Percentiles rank a stretch among this genome's conserved stretches.
These are phyloP conservation scores for Amyloporia xantha DNA, from an alignment of 768 basidiomycete species.

Conservation along the genomic window DNA sequence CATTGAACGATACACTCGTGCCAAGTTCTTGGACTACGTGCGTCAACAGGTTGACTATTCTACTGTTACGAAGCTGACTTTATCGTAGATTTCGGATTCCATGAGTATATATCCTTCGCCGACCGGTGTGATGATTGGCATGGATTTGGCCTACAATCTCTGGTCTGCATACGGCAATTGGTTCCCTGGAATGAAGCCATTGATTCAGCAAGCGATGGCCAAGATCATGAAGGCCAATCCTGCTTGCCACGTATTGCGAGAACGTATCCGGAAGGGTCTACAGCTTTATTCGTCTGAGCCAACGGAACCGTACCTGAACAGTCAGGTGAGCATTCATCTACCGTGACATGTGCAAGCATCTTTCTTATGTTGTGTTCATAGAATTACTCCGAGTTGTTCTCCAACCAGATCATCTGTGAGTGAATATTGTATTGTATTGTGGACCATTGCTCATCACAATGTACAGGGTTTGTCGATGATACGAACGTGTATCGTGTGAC, in stretches of 20 bases:
- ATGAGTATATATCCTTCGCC: slow-evolving; percentile 99
- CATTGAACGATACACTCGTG: slow-evolving; percentile 96
- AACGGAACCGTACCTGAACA: slow-evolving; percentile 98
- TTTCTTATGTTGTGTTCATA: slow-evolving; percentile 17
- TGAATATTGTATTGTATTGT: slow-evolving; percentile 6
- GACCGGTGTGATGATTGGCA: slow-evolving; percentile 97
- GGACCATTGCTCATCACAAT: neutral
- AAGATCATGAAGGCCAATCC: slow-evolving; percentile 99
- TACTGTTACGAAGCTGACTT: slow-evolving; percentile 1
- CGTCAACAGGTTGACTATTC: slow-evolving; percentile 20
- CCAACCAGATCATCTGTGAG: slow-evolving; percentile 94
- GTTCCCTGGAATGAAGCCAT: slow-evolving; percentile 98
- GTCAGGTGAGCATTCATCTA: slow-evolving; percentile 46
- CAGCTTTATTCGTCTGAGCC: slow-evolving; percentile 99
- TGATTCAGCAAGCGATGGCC: slow-evolving; percentile 98
- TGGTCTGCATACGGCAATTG: slow-evolving; percentile 99
- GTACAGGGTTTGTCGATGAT: slow-evolving; percentile 94
- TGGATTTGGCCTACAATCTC: slow-evolving; percentile 97
- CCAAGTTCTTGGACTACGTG: slow-evolving; percentile 98
- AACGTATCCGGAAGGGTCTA: slow-evolving; percentile 97
- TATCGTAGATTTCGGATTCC: slow-evolving; percentile 74
- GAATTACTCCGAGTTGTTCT: slow-evolving; percentile 94
- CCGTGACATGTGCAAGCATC: too few species aligned
- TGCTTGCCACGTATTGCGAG: slow-evolving; percentile 92
- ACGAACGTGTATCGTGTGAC: slow-evolving; percentile 99